Conservation (phyloP, 139 green algal genomes). For the Tetratostichococcus sp. region DNA sequence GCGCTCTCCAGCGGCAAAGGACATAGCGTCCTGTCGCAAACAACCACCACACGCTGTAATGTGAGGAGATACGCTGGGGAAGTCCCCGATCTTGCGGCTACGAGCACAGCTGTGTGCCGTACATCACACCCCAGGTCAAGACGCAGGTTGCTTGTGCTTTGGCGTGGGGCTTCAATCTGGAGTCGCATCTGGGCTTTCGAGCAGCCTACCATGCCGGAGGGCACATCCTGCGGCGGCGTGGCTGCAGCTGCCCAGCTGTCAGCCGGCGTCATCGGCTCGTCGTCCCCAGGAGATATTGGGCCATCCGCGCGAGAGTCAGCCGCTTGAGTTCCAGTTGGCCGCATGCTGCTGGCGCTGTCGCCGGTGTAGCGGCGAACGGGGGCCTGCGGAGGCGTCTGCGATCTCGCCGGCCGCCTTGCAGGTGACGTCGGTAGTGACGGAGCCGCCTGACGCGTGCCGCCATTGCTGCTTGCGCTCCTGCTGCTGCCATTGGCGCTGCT, state of each 20-base stretch:
- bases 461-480: no score
- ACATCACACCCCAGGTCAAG: background rate
- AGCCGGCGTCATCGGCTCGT: background rate
- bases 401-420: no score
- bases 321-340: background rate
- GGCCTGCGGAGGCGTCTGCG: no score
- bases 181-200: no score
- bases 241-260: background rate
- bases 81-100: no score
- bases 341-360: background rate
- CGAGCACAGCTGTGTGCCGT: background rate
- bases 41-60: background rate
- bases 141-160: background rate
- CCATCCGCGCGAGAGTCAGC: background rate
- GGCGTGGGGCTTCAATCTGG: no score
- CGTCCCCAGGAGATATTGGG: background rate
- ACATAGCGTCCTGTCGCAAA: background rate
- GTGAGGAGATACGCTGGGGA: background rate
- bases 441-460: no score
- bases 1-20: background rate
- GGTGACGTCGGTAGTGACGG: no score
- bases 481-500: no score
- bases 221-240: background rate
- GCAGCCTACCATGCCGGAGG: background rate
- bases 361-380: no score